Conservation (phyloP, 2,329 filamentous ascomycete genomes). For the Alternaria infectoria region DNA sequence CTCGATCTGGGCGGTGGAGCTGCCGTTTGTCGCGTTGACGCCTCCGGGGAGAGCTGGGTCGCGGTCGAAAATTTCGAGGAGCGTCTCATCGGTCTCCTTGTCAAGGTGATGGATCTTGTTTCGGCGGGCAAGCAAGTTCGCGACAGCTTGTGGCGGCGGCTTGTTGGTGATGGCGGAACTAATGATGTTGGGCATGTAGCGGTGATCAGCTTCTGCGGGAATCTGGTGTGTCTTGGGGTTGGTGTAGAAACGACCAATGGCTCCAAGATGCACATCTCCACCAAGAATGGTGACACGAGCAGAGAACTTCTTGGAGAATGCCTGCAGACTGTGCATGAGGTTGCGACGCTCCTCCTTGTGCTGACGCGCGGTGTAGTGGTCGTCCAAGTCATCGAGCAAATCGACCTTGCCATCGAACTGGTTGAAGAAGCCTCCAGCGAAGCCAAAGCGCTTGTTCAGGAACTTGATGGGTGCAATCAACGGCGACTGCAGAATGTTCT, state of each 20-base stretch:
- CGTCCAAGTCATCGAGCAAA: constrained; percentile 69
- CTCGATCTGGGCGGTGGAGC: constrained; percentile 23
- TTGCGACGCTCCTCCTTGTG: constrained; percentile 87
- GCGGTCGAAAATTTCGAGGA: constrained; percentile 67
- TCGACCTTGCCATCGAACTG: constrained; percentile 82
- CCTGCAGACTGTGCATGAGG: constrained; percentile 70
- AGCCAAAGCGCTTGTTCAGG: constrained; percentile 85
- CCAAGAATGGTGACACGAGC: constrained; percentile 68
- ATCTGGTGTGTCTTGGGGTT: constrained; percentile 59
- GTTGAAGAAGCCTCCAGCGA: constrained; percentile 88
- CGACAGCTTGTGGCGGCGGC: constrained; percentile 68
- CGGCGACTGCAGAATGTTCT: constrained; percentile 87
- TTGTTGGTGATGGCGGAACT: constrained; percentile 72
- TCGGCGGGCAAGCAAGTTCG: constrained; percentile 66
- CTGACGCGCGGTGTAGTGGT: constrained; percentile 84
- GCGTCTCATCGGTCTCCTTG: constrained; percentile 67
- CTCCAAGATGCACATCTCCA: constrained; percentile 69
- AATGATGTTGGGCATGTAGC: constrained; percentile 70
- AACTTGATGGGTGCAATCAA: constrained; percentile 88
- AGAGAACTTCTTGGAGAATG: constrained; percentile 61
- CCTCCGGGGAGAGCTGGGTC: constrained; percentile 55
- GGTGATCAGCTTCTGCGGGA: constrained; percentile 63
- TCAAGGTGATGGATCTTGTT: constrained; percentile 72
- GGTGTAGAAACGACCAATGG: constrained; percentile 69
- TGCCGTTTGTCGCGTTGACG: constrained; percentile 27